Evolutionary conservation across 371 early-diverging fungal genomes (phyloP).

Genomic region (Fennellomyces sp.): DNA sequence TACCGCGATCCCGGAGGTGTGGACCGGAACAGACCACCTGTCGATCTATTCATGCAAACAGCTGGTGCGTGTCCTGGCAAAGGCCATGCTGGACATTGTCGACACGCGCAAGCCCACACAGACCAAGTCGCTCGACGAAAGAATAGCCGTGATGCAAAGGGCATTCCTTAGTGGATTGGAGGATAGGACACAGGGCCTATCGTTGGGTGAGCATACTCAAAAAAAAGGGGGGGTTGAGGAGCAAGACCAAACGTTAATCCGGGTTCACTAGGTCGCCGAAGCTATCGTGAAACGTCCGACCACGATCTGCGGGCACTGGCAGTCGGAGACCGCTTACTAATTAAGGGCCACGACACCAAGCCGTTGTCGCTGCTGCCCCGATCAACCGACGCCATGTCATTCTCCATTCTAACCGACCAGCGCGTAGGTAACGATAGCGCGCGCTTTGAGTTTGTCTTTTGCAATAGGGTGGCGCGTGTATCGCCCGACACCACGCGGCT

Average conservation of each 20-base stretch:
- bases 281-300: constrained; percentile 17
- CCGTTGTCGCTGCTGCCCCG: constrained; percentile 14
- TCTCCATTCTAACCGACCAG: constrained; percentile 52
- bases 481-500: constrained; percentile 11
- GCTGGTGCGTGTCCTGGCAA: constrained; percentile 67
- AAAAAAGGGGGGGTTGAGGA: too few species aligned
- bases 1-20: constrained; percentile 83
- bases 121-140: constrained; percentile 62
- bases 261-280: constrained; percentile 35
- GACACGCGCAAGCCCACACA: constrained; percentile 71
- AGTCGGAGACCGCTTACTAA: constrained; percentile 25
- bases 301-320: constrained; percentile 14
- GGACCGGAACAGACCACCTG: constrained; percentile 91
- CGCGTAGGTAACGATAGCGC: constrained; percentile 18
- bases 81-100: constrained; percentile 63
- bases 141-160: constrained; percentile 68
- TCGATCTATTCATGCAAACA: constrained; percentile 94
- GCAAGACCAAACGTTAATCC: too few species aligned
- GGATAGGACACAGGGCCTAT: constrained; percentile 39
- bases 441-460: constrained; percentile 49
- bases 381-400: constrained; percentile 18
- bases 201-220: constrained; percentile 22
- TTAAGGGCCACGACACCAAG: constrained; percentile 10
- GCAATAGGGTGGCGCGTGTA: constrained; percentile 21
- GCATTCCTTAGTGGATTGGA: constrained; percentile 66